phyloP scores from a whole-genome alignment of 2,329 filamentous ascomycete species.

The Tricladium varicosporioides region DNA sequence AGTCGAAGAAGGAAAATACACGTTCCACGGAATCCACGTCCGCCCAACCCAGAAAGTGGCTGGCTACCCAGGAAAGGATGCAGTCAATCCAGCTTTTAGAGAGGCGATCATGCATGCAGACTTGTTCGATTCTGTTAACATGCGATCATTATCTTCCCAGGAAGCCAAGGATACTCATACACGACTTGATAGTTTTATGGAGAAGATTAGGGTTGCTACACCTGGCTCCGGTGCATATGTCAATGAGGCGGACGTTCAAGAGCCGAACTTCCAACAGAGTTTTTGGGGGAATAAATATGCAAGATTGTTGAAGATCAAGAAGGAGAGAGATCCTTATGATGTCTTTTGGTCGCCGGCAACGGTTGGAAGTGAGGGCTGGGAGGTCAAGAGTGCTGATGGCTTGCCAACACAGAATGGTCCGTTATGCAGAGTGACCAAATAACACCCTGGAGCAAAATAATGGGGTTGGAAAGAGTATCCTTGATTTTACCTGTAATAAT shows the following conservation, averaged over 20 bases:
- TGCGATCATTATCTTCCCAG: constrained; percentile 38
- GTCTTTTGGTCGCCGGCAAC: constrained; percentile 37
- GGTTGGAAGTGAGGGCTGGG: constrained; percentile 22
- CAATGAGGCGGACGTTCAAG: constrained; percentile 48
- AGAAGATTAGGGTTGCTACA: constrained; percentile 12
- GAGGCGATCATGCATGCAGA: constrained; percentile 17
- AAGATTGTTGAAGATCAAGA: constrained; percentile 43
- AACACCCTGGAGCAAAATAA: too few relatives aligned
- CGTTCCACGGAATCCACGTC: constrained; percentile 30
- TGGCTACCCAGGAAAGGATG: constrained; percentile 10
- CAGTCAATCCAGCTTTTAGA: constrained; percentile 21
- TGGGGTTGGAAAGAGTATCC: too few relatives aligned
- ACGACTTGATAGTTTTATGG: constrained; percentile 11
- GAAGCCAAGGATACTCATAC: constrained; percentile 34
- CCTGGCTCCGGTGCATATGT: constrained; percentile 41
- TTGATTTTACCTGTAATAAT: too few relatives aligned
- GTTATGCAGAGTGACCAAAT: constrained; percentile 6
- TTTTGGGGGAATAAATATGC: constrained; percentile 34
- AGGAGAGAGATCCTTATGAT: constrained; percentile 43
- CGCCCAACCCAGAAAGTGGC: constrained; percentile 7
- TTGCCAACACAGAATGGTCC: constrained; percentile 20
- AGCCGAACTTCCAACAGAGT: constrained; percentile 37
- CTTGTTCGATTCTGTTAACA: constrained; percentile 29
- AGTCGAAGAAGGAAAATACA: constrained; percentile 33
- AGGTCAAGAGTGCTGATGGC: constrained; percentile 30